These are phyloP conservation scores for Salix arbutifolia DNA, from an alignment of 345 rosid genomes.

Conservation along the genomic window DNA sequence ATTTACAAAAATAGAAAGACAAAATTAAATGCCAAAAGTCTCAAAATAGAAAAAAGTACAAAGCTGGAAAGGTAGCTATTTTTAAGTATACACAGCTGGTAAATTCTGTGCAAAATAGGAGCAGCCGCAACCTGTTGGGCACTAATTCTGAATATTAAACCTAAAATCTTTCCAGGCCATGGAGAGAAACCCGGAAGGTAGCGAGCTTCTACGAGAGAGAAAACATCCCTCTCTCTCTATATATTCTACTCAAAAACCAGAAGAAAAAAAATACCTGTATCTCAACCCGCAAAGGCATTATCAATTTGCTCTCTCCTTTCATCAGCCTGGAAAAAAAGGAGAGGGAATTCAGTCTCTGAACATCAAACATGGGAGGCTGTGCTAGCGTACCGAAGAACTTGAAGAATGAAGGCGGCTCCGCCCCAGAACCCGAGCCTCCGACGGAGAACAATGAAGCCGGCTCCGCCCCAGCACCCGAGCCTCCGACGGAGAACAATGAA, in stretches of 20 bases:
- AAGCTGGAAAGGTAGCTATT: not conserved
- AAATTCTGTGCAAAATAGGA: not conserved
- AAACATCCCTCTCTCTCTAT: not conserved
- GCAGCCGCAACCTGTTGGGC: not conserved
- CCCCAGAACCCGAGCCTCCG: not conserved
- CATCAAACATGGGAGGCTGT: constrained; percentile 4
- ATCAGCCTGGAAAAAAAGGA: not conserved
- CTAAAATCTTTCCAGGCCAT: not conserved
- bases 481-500: not conserved
- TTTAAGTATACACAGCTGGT: not conserved
- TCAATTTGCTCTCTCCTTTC: not conserved
- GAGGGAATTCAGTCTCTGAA: not conserved
- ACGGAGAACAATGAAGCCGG: not conserved
- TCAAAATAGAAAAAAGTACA: not conserved
- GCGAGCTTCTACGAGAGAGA: not conserved
- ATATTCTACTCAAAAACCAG: not conserved
- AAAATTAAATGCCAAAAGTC: not conserved
- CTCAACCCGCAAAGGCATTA: not conserved
- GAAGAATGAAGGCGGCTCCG: not conserved
- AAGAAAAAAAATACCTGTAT: not conserved
- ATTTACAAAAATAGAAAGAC: not conserved
- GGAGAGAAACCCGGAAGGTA: not conserved
- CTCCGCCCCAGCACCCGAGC: not conserved
- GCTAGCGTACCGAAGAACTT: constrained; percentile 1
- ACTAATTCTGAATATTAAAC: not conserved